phyloP scores from a whole-genome alignment of 2,329 filamentous ascomycete genomes.

The Metarhizium rileyi region DNA sequence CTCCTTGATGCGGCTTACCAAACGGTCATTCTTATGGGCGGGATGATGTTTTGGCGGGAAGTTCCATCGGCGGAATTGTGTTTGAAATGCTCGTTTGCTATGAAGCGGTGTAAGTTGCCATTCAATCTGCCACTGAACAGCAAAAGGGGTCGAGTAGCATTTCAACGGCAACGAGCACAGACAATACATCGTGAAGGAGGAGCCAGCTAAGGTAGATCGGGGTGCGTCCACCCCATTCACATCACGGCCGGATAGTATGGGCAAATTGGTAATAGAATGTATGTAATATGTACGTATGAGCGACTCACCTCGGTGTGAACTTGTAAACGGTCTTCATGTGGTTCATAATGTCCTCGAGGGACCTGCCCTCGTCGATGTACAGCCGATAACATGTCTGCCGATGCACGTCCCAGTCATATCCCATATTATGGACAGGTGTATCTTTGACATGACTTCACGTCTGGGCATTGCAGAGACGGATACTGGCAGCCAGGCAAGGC shows the following conservation, averaged over 20 bases:
- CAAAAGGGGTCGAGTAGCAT: neutral
- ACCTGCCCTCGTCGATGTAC: slow-evolving; percentile 67
- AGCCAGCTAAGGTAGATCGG: neutral
- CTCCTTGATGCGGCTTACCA: slow-evolving; percentile 62
- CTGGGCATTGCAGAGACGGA: slow-evolving; percentile 3
- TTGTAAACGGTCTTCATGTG: slow-evolving; percentile 55
- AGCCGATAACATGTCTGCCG: slow-evolving; percentile 42
- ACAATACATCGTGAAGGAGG: neutral
- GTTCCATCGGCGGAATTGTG: slow-evolving; percentile 67
- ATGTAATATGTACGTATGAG: neutral
- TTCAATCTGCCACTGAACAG: neutral
- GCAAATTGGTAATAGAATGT: neutral
- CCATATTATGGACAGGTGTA: slow-evolving; percentile 24
- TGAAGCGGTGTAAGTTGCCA: slow-evolving; percentile 11
- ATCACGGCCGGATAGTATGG: neutral
- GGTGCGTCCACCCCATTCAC: neutral
- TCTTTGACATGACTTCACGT: slow-evolving; percentile 1
- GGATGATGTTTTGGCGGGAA: slow-evolving; percentile 68
- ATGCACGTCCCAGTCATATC: slow-evolving; percentile 37
- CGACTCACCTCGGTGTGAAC: slow-evolving; percentile 63
- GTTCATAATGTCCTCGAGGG: slow-evolving; percentile 64
- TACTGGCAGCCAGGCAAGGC: neutral
- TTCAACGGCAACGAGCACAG: neutral
- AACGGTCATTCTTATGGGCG: slow-evolving; percentile 56
- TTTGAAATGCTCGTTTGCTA: slow-evolving; percentile 69